Evolutionary conservation across 2,329 filamentous ascomycete species (phyloP), one percentile per base, ranked within the genome.

Genomic region (Lizonia empirigonia): DNA sequence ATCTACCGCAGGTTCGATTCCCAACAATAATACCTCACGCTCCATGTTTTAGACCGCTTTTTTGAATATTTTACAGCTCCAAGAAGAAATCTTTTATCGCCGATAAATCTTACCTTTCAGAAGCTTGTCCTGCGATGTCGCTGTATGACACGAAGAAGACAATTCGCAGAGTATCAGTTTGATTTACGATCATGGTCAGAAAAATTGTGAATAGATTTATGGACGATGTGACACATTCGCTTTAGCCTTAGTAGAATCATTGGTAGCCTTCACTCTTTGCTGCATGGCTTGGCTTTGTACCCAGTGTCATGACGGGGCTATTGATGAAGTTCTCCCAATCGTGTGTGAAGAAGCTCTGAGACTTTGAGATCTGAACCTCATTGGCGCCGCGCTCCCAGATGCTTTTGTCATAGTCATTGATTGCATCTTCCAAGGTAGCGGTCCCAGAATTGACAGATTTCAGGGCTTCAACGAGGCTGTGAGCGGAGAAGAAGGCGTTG

Each of bases 401-500:
- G 9, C 57, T 67, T 18, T 62, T 50, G 19, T 70, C 66, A 20
- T 71, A 71, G 9, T 50, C 53, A 4, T 56, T 51, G 16, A 71
- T 50, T 1, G 67, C 67, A 7, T 61, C 39, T 16, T 58, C 34
- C 5, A 63, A 15, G 0, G 44, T 45, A 20, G 38, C 8, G 2
- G 39, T 44, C 2, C 56, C 53, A 16, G 26, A 9, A n/a, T 58
- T 46, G 1, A 60, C 60, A 4, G 56, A 50, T 26, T 60, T 64
- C 13, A 70, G 47, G 2, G 63, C 60, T 41, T 65, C 58, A 1
- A 65, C 63, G 5, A 71, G 59, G 23, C 58, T 65, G 18, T 64
- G 58, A 3, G 64, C 69, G 38, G 72, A 72, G 37, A 63, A 67
- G 15, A 74, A 67, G 4, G 71, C 68, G 27, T 74, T 71, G 38